phyloP scores from a whole-genome alignment of 176 grass and related monocot genomes.

The Phragmites australis region DNA sequence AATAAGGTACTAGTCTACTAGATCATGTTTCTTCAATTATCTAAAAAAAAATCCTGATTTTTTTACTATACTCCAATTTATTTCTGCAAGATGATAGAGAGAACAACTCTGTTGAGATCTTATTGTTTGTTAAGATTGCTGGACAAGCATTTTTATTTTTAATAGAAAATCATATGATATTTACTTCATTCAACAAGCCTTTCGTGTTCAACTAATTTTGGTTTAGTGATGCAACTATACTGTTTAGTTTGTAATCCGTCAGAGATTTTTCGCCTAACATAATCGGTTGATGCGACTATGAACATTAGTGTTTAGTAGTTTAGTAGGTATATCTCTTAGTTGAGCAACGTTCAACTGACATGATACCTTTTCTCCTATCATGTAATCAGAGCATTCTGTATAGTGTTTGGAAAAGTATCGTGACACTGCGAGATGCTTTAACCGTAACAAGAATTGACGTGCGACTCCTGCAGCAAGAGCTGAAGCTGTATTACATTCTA shows the following conservation, averaged over 20 bases:
- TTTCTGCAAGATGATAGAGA: neutral
- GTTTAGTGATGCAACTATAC: neutral
- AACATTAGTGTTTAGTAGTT: neutral
- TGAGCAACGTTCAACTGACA: neutral
- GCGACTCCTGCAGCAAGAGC: slow-evolving; percentile 44
- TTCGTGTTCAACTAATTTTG: neutral
- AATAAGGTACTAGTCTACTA: too few relatives aligned
- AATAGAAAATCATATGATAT: neutral
- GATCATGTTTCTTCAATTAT: too few relatives aligned
- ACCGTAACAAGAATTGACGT: slow-evolving; percentile 46
- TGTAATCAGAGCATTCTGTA: slow-evolving; percentile 48
- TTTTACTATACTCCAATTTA: too few relatives aligned
- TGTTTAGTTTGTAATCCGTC: neutral
- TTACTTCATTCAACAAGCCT: neutral
- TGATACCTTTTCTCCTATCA: slow-evolving; percentile 24
- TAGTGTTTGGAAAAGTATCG: slow-evolving; percentile 47
- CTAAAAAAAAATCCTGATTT: too few relatives aligned
- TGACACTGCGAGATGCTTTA: slow-evolving; percentile 45
- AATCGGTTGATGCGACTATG: too few relatives aligned
- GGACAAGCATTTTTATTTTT: neutral
- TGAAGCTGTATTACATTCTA: slow-evolving; percentile 51
- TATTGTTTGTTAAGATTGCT: neutral
- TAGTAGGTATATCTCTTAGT: neutral
- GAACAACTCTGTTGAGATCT: neutral
- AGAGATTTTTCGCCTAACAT: neutral